Base-by-base conservation (phyloP, 2,329 filamentous ascomycete genomes). In the Neonectria faginata region DNA sequence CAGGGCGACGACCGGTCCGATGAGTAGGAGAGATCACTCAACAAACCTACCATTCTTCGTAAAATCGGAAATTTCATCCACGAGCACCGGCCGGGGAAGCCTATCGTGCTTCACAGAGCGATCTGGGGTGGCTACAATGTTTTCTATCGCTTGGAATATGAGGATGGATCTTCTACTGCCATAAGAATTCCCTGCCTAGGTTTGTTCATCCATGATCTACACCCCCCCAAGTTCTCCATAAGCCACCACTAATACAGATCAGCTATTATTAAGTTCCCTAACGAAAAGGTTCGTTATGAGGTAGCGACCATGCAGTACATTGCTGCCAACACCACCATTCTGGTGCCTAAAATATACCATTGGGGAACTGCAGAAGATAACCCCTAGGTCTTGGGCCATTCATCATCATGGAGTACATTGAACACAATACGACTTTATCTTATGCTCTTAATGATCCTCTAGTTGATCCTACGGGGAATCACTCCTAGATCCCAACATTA, bases 341-440 rank as follows among this genome's bases (percentile, higher is more conserved):
- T 77, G 0, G 73, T 81, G 0, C 77, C 77, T 1, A 54, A 74
- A 1, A 65, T 80, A 29, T 75, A 77, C 47, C 65, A 78, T 59
- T 74, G 71, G 52, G 77, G 74, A 3, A 73, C 66, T 8, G 73
- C 70, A 3, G 71, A 65, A 1, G 75, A 79, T 9, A 79, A 79
- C 76, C 78, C 0, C 71, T 67, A 8, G 75, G 76, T 0, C 58
- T 79, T 10, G 78, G 79, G 0, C 77, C 78, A 0, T 79, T 80
- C 44, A 78, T 80, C 42, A 78, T 81, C 29, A 80, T 80, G 74
- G 73, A 80, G 2, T 78, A 78, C 45, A 70, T 79, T 41, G 67
- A 77, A 4, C 72, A 77, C 54, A 27, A 76, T 6, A 44, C 52
- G 42, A 75, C 60, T 22, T 74, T 79, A 70, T 75, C 71, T 16